Conservation (phyloP, 257 asterid species). For the Vinca minor region DNA sequence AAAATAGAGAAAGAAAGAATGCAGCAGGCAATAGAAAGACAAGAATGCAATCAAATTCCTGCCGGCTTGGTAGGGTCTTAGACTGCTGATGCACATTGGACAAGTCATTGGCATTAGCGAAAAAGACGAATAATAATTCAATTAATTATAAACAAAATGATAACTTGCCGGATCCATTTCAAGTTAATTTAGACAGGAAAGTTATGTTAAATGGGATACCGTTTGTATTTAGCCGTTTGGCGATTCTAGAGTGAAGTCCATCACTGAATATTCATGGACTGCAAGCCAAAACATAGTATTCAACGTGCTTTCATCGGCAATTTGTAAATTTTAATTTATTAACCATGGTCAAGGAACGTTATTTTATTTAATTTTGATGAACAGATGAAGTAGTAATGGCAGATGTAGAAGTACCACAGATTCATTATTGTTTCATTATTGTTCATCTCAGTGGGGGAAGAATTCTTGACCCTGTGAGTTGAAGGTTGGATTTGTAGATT, state of each 20-base stretch:
- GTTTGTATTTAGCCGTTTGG: background rate
- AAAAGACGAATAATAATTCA: background rate
- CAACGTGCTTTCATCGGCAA: background rate
- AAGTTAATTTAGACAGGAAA: background rate
- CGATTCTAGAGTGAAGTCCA: background rate
- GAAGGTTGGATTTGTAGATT: too few relatives aligned
- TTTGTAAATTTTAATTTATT: background rate
- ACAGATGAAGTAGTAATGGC: background rate
- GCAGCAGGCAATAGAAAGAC: constrained; percentile 8
- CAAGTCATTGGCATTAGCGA: constrained; percentile 15
- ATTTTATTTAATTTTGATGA: background rate
- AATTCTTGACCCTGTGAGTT: background rate
- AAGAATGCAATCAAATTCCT: constrained; percentile 23
- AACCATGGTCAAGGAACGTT: background rate
- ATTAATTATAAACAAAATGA: background rate
- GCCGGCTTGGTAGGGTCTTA: constrained; percentile 38
- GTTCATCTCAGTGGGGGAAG: too few relatives aligned
- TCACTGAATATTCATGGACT: background rate
- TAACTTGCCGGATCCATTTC: background rate
- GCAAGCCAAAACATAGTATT: background rate
- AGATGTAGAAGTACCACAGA: too few relatives aligned
- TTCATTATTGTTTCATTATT: too few relatives aligned
- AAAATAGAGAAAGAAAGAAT: background rate
- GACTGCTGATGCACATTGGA: constrained; percentile 4
- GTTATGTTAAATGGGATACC: background rate